phyloP scores from a whole-genome alignment of 805 yeast species.

The Metschnikowia rubicola region DNA sequence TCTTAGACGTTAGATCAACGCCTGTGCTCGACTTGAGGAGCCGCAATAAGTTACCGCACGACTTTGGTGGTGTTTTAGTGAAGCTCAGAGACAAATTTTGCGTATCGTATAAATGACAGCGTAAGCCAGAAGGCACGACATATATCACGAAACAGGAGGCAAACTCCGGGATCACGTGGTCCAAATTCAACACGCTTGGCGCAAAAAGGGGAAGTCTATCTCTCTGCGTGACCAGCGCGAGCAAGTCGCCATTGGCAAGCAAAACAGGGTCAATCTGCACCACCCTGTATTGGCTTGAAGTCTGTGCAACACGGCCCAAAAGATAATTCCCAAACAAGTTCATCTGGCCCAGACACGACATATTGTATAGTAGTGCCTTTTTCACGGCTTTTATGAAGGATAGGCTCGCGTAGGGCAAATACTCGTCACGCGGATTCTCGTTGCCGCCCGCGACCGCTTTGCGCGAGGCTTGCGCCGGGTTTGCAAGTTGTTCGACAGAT shows the following conservation, averaged over 20 bases:
- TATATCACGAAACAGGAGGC: slow-evolving; percentile 34
- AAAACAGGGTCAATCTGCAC: slow-evolving; percentile 37
- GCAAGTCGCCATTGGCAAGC: slow-evolving; percentile 37
- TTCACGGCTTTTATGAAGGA: slow-evolving; percentile 40
- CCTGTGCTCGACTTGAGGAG: slow-evolving; percentile 33
- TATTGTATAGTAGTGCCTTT: slow-evolving; percentile 32
- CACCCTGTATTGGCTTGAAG: slow-evolving; percentile 19
- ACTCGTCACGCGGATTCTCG: slow-evolving; percentile 18
- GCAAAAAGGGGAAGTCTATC: slow-evolving; percentile 25
- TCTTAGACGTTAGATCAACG: slow-evolving; percentile 21
- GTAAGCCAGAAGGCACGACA: slow-evolving; percentile 39
- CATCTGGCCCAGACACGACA: slow-evolving; percentile 25
- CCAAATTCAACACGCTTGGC: slow-evolving; percentile 20
- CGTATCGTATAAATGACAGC: slow-evolving; percentile 40
- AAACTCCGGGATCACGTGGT: slow-evolving; percentile 10
- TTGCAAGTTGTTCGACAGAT: slow-evolving; percentile 25
- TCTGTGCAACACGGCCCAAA: slow-evolving; percentile 8
- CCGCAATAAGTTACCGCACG: slow-evolving; percentile 26
- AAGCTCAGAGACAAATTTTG: slow-evolving; percentile 22
- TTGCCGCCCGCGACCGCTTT: slow-evolving; percentile 2
- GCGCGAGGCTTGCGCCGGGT: slow-evolving; percentile 25
- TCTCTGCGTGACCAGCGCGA: slow-evolving; percentile 29
- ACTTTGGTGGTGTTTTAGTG: slow-evolving; percentile 24
- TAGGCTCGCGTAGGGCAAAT: slow-evolving; percentile 32
- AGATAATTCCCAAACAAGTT: slow-evolving; percentile 38